phyloP scores from a whole-genome alignment of 257 asterid species.

The Solanum tarijense region DNA sequence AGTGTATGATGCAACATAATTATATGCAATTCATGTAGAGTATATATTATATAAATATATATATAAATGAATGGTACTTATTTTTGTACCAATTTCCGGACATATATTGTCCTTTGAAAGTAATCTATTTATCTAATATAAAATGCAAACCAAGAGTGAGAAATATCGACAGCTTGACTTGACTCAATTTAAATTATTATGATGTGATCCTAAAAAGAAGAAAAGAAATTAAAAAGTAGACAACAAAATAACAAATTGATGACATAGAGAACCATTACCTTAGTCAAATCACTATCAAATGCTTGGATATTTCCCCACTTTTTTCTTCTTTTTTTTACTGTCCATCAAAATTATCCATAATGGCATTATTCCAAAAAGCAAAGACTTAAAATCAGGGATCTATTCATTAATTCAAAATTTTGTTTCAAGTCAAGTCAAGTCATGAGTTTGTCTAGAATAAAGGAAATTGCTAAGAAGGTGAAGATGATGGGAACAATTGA shows the following conservation, averaged over 20 bases:
- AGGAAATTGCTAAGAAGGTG: not conserved
- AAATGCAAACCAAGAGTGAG: not conserved
- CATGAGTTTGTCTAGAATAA: not conserved
- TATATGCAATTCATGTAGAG: not conserved
- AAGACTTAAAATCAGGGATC: not conserved
- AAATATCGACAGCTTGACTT: not conserved
- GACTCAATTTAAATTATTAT: not conserved
- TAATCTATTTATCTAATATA: not conserved
- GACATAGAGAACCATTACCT: not conserved
- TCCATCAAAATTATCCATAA: constrained; percentile 3
- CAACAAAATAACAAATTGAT: constrained; percentile 9
- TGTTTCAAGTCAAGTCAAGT: constrained; percentile 1
- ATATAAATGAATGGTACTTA: not conserved
- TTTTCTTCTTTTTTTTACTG: not conserved
- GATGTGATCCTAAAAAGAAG: not conserved
- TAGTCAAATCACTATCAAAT: not conserved
- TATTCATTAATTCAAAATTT: not conserved
- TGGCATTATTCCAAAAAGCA: not conserved
- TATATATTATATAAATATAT: not conserved
- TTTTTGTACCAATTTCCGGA: not conserved
- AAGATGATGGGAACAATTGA: not conserved
- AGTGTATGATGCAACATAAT: not conserved
- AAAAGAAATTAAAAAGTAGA: not conserved
- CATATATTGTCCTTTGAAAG: constrained; percentile 13
- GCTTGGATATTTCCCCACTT: not conserved